A percentile compares a stretch with the other conserved stretches of the same genome.
phyloP scores from a whole-genome alignment of 768 basidiomycete genomes.

The Suillus subaureus region DNA sequence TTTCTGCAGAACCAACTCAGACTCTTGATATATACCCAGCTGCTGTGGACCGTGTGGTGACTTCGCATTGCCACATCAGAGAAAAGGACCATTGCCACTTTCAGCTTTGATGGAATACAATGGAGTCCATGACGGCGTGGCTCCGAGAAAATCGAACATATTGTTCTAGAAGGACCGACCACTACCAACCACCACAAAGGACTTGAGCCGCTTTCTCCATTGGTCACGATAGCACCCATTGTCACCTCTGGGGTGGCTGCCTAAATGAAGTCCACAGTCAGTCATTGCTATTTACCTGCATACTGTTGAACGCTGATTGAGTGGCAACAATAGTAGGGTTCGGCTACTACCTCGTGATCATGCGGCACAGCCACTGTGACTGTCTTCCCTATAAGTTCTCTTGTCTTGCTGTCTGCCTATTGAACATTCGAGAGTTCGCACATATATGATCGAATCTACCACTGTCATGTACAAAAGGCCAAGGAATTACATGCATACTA shows the following conservation, averaged over 20 bases:
- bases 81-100: neutral
- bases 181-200: neutral
- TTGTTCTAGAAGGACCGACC: neutral
- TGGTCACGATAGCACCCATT: neutral
- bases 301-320: neutral
- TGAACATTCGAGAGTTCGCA: neutral
- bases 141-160: neutral
- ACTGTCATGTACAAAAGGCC: neutral
- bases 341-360: too few species aligned
- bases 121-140: neutral
- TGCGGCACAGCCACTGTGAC: neutral
- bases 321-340: neutral
- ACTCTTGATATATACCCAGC: constrained; percentile 1
- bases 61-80: neutral
- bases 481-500: neutral
- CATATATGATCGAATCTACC: neutral
- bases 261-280: neutral
- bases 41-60: neutral
- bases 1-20: neutral
- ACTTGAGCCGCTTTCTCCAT: neutral
- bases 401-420: neutral
- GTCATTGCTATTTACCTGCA: neutral
- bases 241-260: neutral
- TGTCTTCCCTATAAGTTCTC: neutral
- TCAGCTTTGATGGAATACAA: constrained; percentile 9